Base-by-base conservation (phyloP, 1,284 basidiomycete species). In the Tilletiopsis washingtonensis region DNA sequence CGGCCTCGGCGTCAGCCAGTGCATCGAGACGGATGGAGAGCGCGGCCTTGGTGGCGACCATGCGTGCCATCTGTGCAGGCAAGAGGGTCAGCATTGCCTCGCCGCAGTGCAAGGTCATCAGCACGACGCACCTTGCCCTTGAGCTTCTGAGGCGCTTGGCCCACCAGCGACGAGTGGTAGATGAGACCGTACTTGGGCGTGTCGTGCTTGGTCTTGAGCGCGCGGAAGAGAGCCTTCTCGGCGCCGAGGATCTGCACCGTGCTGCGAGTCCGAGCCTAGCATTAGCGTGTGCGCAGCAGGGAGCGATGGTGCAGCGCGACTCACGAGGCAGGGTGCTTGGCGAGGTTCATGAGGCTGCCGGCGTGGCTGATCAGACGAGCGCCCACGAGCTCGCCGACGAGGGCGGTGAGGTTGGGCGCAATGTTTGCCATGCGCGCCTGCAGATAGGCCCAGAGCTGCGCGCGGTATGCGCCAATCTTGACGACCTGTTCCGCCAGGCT, bases 181-280 rank as follows among this genome's bases (percentile, higher is more conserved):
- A 97, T 94, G 44, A 96, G 79, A 66, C 91, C 91, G 72, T 97
- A 96, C 77, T 98, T 98, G 43, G 91, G 93, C 52, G 93, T 97
- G 77, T 97, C 91, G 71, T 96, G 91, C 77, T 97, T 98, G 53
- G 94, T 97, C 79, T 98, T 98, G 62, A 98, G 79, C 3, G 93
- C 94, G 57, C 94, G 81, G 82, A 98, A 98, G 43, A 98, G 81
- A 5, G 93, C 93, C 78, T 98, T 98, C 77, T 98, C 93, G 14
- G 94, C 94, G 67, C 93, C 93, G 27, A 98, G 81, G 65, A 98
- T 97, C 77, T 98, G 94, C 17, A 98, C 87, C 1, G 93, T 98
- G 17, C 32, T 34, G 32, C 32, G 32, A 34, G n/a, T n/a, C n/a
- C n/a, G n/a, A n/a, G n/a, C n/a, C n/a, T n/a, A n/a, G n/a, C n/a